A percentile compares a stretch with the other conserved stretches of the same genome.
Evolutionary conservation across 1,284 basidiomycete species (phyloP).

Genomic region (Rhodotorula mucilaginosa): DNA sequence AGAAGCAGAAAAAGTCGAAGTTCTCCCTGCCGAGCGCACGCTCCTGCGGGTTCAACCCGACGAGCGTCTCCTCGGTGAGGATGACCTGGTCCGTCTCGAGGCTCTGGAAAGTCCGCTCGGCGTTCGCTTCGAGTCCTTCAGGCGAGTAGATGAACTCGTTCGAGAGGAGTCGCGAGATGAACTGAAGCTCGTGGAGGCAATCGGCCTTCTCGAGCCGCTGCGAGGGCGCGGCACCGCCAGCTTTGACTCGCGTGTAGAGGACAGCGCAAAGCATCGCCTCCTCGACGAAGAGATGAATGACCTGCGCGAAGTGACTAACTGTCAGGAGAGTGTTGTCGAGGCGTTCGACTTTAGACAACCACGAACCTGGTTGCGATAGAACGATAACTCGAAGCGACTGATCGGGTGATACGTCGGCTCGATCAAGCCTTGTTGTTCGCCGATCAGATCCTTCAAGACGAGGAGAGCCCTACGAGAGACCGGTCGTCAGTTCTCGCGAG

Average conservation of each 20-base stretch:
- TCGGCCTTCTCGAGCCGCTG: conserved; percentile 46
- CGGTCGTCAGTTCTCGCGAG: background rate
- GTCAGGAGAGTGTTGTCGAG: background rate
- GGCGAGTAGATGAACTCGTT: conserved; percentile 50
- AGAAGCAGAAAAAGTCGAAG: conserved; percentile 44
- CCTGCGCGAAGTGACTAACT: background rate
- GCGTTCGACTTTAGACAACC: no score
- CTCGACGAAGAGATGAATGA: conserved; percentile 41
- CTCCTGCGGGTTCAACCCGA: conserved; percentile 44
- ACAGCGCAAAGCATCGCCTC: conserved; percentile 32
- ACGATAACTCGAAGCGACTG: conserved; percentile 49
- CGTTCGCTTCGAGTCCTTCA: conserved; percentile 47
- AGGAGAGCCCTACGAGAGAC: conserved; percentile 41
- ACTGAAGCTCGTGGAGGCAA: conserved; percentile 44
- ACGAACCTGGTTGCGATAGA: conserved; percentile 48
- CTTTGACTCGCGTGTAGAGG: conserved; percentile 49
- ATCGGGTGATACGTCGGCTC: conserved; percentile 48
- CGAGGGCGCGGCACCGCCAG: conserved; percentile 46
- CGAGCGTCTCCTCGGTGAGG: conserved; percentile 27
- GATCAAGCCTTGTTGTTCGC: conserved; percentile 45
- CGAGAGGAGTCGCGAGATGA: conserved; percentile 47
- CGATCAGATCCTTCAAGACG: conserved; percentile 48
- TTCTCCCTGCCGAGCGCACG: conserved; percentile 46
- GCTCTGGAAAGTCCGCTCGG: conserved; percentile 31
- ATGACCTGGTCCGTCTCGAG: conserved; percentile 34